phyloP scores from a whole-genome alignment of 441 rosid species.

The Manihot esculenta region DNA sequence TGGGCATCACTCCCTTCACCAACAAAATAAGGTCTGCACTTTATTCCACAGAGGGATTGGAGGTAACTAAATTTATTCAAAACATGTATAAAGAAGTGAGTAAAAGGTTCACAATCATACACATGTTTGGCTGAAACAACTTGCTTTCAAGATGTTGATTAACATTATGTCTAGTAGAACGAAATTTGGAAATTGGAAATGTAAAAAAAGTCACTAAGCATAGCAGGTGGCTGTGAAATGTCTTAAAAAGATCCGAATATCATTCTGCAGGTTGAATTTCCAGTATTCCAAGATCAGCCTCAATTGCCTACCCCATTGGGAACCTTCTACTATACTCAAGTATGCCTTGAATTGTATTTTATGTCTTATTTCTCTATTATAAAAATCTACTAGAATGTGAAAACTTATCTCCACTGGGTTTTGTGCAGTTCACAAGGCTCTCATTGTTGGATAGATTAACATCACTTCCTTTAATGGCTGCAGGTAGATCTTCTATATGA shows the following conservation, averaged over 20 bases:
- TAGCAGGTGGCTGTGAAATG: slow-evolving; percentile 5
- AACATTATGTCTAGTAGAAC: background rate
- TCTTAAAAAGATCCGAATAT: slow-evolving; percentile 8
- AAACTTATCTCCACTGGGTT: slow-evolving; percentile 8
- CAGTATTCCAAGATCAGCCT: slow-evolving; percentile 57
- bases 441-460: slow-evolving; percentile 50
- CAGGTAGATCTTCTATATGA: slow-evolving; percentile 37
- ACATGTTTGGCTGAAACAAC: background rate
- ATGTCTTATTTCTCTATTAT: background rate
- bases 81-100: background rate
- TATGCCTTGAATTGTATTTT: slow-evolving; percentile 24
- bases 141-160: background rate
- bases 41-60: slow-evolving; percentile 51
- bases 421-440: slow-evolving; percentile 46
- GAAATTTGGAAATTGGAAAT: background rate
- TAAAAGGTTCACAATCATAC: background rate
- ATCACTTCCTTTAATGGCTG: slow-evolving; percentile 60
- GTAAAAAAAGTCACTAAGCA: background rate
- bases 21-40: slow-evolving; percentile 48
- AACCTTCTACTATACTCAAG: slow-evolving; percentile 51
- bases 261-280: slow-evolving; percentile 61
- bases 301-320: slow-evolving; percentile 65
- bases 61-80: slow-evolving; percentile 35
- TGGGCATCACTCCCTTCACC: slow-evolving; percentile 57
- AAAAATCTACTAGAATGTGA: slow-evolving; percentile 3